Conservation (phyloP, 345 rosid genomes). For the Camelina sativa region DNA sequence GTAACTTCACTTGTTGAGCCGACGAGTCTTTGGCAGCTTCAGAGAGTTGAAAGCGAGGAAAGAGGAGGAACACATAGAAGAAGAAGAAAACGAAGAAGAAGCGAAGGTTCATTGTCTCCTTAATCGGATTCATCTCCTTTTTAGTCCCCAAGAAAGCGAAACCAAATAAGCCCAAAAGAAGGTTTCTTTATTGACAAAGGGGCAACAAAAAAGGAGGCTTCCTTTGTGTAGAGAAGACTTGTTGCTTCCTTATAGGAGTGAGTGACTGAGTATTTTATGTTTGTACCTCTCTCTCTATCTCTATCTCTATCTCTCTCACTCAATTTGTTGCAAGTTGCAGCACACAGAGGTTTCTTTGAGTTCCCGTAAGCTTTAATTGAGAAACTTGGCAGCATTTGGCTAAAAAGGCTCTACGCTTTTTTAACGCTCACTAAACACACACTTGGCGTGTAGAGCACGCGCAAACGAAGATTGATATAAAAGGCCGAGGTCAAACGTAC, state of each 20-base stretch:
- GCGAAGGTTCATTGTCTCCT: conserved; percentile 20
- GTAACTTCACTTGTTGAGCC: conserved; percentile 28
- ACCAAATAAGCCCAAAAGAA: conserved; percentile 17
- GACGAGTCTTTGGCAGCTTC: conserved; percentile 39
- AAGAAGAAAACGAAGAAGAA: background rate
- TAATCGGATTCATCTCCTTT: conserved; percentile 21
- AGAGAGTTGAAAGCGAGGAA: conserved; percentile 17
- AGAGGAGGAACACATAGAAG: conserved; percentile 17
- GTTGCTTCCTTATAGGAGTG: conserved; percentile 5
- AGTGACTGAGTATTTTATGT: background rate
- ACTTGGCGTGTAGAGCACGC: conserved; percentile 18
- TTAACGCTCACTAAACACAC: background rate
- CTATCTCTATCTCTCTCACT: background rate
- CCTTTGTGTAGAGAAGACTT: background rate
- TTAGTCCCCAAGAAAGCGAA: conserved; percentile 31
- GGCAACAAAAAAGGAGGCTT: conserved; percentile 21
- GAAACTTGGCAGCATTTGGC: conserved; percentile 28
- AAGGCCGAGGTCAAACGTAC: background rate
- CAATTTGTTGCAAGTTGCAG: conserved; percentile 24
- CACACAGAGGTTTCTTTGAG: conserved; percentile 1
- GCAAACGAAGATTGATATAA: background rate
- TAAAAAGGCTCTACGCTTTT: background rate
- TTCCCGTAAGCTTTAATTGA: conserved; percentile 11
- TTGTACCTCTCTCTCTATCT: background rate
- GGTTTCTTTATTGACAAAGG: conserved; percentile 17